A percentile compares a stretch with the other conserved stretches of the same genome.
phyloP scores from a whole-genome alignment of 2,329 filamentous ascomycete genomes.

The Paracoccidioides brasiliensis region DNA sequence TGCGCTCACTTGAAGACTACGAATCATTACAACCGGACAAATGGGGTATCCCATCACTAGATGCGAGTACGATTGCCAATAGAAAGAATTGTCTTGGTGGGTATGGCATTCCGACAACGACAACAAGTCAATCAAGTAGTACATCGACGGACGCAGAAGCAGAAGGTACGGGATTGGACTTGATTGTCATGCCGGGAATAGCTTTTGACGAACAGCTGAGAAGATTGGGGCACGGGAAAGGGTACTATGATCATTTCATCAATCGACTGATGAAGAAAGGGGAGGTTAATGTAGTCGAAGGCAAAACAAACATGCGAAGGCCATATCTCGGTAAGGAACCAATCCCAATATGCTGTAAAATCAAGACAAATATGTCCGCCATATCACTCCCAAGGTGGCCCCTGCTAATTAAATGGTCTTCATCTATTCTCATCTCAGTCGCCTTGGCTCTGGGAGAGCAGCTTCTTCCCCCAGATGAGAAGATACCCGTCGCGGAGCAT shows the following conservation, averaged over 20 bases:
- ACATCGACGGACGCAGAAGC: not conserved
- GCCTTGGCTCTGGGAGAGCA: conserved; percentile 81
- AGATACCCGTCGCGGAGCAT: conserved; percentile 59
- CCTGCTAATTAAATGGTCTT: conserved; percentile 5
- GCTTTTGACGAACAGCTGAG: conserved; percentile 69
- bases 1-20: conserved; percentile 63
- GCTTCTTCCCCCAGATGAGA: conserved; percentile 51
- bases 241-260: conserved; percentile 93
- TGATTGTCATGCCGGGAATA: conserved; percentile 85
- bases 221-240: conserved; percentile 83
- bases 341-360: not conserved
- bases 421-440: conserved; percentile 36
- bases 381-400: not conserved
- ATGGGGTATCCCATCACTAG: conserved; percentile 91
- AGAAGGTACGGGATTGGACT: conserved; percentile 47
- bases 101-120: conserved; percentile 29
- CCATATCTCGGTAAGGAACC: conserved; percentile 45
- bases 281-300: conserved; percentile 23
- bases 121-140: not conserved
- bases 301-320: conserved; percentile 29
- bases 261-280: conserved; percentile 36
- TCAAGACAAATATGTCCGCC: not conserved
- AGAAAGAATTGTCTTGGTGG: conserved; percentile 64
- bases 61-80: conserved; percentile 47
- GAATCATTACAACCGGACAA: conserved; percentile 61